phyloP scores from a whole-genome alignment of 352 stramenopile species.

The Phytophthora nicotianae region DNA sequence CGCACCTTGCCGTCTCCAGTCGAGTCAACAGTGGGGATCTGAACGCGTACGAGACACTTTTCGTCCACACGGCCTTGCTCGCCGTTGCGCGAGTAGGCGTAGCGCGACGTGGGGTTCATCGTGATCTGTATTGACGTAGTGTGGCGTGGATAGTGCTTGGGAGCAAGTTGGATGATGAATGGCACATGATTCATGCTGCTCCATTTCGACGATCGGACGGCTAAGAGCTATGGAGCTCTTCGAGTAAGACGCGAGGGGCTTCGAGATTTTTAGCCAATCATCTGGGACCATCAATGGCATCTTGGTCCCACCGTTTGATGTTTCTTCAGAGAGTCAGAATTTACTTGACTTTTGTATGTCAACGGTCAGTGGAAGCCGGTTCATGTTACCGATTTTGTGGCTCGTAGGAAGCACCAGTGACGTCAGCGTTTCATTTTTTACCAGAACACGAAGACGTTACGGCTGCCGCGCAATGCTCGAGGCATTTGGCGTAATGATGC shows the following conservation, averaged over 20 bases:
- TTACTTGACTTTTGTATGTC: conserved; percentile 27
- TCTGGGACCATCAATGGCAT: conserved; percentile 5
- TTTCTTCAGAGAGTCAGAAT: conserved; percentile 21
- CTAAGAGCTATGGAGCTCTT: conserved; percentile 20
- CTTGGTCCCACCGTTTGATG: conserved; percentile 33
- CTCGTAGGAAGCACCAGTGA: conserved; percentile 4
- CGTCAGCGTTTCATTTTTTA: conserved; percentile 18
- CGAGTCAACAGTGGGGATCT: conserved; percentile 53
- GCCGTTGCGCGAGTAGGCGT: conserved; percentile 85
- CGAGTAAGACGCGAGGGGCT: conserved; percentile 25
- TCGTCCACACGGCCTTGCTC: conserved; percentile 63
- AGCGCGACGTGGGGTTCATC: conserved; percentile 62
- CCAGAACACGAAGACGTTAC: conserved; percentile 26
- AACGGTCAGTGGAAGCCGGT: conserved; percentile 13
- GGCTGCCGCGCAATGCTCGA: not conserved
- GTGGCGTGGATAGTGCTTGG: conserved; percentile 16
- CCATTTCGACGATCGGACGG: conserved; percentile 25
- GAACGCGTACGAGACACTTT: conserved; percentile 74
- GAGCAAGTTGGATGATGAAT: conserved; percentile 35
- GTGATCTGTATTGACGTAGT: conserved; percentile 1
- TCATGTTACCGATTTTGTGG: conserved; percentile 21
- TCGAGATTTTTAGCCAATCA: conserved; percentile 16
- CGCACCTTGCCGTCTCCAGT: conserved; percentile 49
- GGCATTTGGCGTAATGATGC: conserved; percentile 4
- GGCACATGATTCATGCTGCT: conserved; percentile 3